These are phyloP conservation scores for Thymus quinquecostatus DNA, from an alignment of 257 asterid species.

Conservation along the genomic window DNA sequence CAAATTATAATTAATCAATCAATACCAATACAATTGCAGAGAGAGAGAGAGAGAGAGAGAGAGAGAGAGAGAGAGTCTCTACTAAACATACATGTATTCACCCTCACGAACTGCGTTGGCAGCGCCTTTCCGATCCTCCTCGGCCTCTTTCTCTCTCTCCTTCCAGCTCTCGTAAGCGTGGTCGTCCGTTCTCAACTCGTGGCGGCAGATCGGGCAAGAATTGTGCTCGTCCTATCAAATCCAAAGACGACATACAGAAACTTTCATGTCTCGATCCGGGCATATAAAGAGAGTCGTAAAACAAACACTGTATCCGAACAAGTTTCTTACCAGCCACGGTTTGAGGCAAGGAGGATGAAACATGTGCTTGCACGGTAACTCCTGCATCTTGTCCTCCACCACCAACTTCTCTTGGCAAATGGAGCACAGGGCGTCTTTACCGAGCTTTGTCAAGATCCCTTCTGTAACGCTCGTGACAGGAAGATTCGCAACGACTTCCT, in stretches of 20 bases:
- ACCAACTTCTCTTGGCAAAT: constrained; percentile 87
- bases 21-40: too few relatives aligned
- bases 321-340: constrained; percentile 92
- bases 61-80: background rate
- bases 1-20: background rate
- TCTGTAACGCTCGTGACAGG: constrained; percentile 68
- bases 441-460: constrained; percentile 64
- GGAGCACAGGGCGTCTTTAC: constrained; percentile 80
- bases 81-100: constrained; percentile 91
- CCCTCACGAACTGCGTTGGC: constrained; percentile 97
- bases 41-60: background rate
- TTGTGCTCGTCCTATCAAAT: constrained; percentile 78
- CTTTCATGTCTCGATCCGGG: background rate
- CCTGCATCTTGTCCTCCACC: constrained; percentile 82
- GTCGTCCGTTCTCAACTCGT: constrained; percentile 88
- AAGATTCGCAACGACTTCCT: constrained; percentile 91
- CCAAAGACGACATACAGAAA: background rate
- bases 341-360: constrained; percentile 98
- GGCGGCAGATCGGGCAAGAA: constrained; percentile 97
- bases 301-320: background rate
- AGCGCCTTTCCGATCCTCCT: constrained; percentile 96
- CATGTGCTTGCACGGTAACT: constrained; percentile 87
- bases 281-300: background rate
- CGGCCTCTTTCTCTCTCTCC: constrained; percentile 93
- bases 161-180: constrained; percentile 89